These are phyloP conservation scores for Nakaseomyces delphensis DNA, from an alignment of 1,139 yeast species.

Conservation along the genomic window DNA sequence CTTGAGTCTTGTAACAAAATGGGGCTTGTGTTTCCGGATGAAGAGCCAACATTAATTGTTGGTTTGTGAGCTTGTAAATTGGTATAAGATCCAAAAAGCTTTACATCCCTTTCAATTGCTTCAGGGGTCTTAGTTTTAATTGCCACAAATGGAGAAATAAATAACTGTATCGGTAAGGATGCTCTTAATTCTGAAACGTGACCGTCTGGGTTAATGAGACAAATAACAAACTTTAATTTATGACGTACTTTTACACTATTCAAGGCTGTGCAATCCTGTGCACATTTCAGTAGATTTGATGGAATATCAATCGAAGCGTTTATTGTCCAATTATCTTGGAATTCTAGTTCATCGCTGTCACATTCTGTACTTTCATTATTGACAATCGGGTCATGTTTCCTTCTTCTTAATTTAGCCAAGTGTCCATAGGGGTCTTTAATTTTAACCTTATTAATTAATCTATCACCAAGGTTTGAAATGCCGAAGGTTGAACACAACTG, in stretches of 20 bases:
- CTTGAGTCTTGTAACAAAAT: constrained; percentile 1
- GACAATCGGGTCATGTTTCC: background rate
- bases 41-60: constrained; percentile 6
- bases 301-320: constrained; percentile 57
- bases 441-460: constrained; percentile 40
- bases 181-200: constrained; percentile 64
- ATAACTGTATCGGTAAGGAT: constrained; percentile 53
- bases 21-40: constrained; percentile 6
- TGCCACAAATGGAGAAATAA: constrained; percentile 71
- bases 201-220: constrained; percentile 51
- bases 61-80: background rate
- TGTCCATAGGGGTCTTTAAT: constrained; percentile 37
- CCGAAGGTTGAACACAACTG: constrained; percentile 50
- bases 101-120: constrained; percentile 10
- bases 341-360: constrained; percentile 12
- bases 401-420: constrained; percentile 11
- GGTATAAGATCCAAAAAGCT: constrained; percentile 11
- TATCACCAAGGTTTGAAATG: constrained; percentile 44
- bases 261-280: constrained; percentile 74
- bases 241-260: constrained; percentile 52
- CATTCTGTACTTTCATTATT: constrained; percentile 4
- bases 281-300: constrained; percentile 59
- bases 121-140: constrained; percentile 45
- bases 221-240: constrained; percentile 49
- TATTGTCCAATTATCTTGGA: constrained; percentile 70